A percentile compares a stretch with the other conserved stretches of the same genome.
These are phyloP conservation scores for Microdochium trichocladiopsis DNA, from an alignment of 2,329 filamentous ascomycete species.

Conservation along the genomic window DNA sequence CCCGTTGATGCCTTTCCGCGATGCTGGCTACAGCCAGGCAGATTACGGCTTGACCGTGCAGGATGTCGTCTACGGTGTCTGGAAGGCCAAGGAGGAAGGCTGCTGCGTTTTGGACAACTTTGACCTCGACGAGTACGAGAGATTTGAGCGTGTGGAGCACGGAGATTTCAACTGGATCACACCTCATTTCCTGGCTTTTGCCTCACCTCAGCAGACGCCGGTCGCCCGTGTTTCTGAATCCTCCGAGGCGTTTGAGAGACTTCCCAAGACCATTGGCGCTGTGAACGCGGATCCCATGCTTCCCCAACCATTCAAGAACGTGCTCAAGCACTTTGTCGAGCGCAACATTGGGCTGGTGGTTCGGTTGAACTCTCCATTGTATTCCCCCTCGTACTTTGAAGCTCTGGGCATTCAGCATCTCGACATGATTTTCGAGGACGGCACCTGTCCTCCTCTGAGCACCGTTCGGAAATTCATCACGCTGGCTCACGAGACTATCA, in stretches of 20 bases:
- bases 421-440: constrained; percentile 99
- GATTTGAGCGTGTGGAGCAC: constrained; percentile 91
- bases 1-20: constrained; percentile 96
- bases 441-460: constrained; percentile 82
- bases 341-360: constrained; percentile 90
- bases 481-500: constrained; percentile 91
- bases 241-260: constrained; percentile 64
- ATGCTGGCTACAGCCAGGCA: constrained; percentile 96
- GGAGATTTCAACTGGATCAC: constrained; percentile 99
- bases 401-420: constrained; percentile 90
- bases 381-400: constrained; percentile 96
- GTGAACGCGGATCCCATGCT: constrained; percentile 65
- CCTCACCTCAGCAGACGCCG: constrained; percentile 81
- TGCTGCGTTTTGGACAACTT: constrained; percentile 91
- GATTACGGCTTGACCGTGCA: constrained; percentile 95
- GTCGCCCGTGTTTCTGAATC: constrained; percentile 64
- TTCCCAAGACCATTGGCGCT: constrained; percentile 71
- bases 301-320: constrained; percentile 89
- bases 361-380: constrained; percentile 88
- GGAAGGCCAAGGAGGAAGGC: constrained; percentile 96
- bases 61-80: constrained; percentile 96
- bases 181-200: constrained; percentile 90
- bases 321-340: constrained; percentile 80
- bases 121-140: constrained; percentile 94
- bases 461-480: constrained; percentile 95